Percentiles rank a stretch among this genome's conserved stretches.
Conservation (phyloP, 257 asterid species). For the Nicotiana tabacum region DNA sequence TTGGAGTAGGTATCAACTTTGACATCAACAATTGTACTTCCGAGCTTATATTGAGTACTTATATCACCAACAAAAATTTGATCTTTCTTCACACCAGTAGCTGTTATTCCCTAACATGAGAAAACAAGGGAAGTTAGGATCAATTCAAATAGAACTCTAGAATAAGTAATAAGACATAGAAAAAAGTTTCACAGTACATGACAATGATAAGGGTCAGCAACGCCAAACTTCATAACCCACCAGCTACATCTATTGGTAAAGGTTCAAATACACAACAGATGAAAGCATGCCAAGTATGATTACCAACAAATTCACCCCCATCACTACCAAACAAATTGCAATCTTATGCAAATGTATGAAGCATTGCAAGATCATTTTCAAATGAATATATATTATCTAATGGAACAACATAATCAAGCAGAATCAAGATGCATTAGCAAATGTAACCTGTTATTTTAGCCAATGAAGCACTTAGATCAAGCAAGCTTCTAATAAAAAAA, state of each 20-base stretch:
- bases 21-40: slow-evolving; percentile 61
- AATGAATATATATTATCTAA: background rate
- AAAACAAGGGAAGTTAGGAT: background rate
- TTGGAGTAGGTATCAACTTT: slow-evolving; percentile 77
- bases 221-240: background rate
- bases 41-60: slow-evolving; percentile 60
- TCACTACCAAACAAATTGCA: background rate
- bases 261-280: background rate
- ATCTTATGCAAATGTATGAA: background rate
- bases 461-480: background rate
- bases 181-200: background rate
- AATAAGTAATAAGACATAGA: background rate
- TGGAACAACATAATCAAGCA: background rate
- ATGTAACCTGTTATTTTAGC: background rate
- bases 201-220: background rate
- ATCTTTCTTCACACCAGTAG: slow-evolving; percentile 69
- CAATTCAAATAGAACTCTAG: background rate
- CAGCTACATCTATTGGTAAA: background rate
- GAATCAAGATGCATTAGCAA: background rate
- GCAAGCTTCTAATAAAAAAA: background rate
- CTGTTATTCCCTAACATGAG: slow-evolving; percentile 58
- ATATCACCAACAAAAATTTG: slow-evolving; percentile 70
- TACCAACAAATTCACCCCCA: background rate
- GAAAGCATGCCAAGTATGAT: slow-evolving; percentile 7
- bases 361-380: background rate